These are phyloP conservation scores for Magnusiomyces tetraspermus DNA, from an alignment of 1,139 yeast species.

Conservation along the genomic window DNA sequence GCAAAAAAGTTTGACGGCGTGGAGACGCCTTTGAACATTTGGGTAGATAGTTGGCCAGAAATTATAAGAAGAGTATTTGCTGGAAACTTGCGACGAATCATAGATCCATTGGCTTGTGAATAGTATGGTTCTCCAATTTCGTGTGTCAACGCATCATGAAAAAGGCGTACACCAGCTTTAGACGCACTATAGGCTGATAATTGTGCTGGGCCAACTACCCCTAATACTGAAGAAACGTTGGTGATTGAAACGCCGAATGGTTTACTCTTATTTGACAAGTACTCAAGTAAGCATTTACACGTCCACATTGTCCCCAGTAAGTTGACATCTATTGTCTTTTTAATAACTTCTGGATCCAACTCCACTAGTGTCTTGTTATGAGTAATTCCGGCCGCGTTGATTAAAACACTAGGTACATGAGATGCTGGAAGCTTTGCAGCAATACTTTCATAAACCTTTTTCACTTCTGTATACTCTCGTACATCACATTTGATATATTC, in stretches of 20 bases:
- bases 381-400: slow-evolving; percentile 72
- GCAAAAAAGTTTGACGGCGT: slow-evolving; percentile 68
- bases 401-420: slow-evolving; percentile 40
- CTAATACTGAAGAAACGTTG: slow-evolving; percentile 44
- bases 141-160: slow-evolving; percentile 69
- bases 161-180: slow-evolving; percentile 68
- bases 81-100: slow-evolving; percentile 29
- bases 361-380: slow-evolving; percentile 39
- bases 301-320: slow-evolving; percentile 48
- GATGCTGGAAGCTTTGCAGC: slow-evolving; percentile 9
- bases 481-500: slow-evolving; percentile 40
- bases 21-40: slow-evolving; percentile 55
- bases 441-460: slow-evolving; percentile 13
- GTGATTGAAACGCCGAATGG: slow-evolving; percentile 7
- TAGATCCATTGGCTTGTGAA: slow-evolving; percentile 18
- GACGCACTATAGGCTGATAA: slow-evolving; percentile 73
- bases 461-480: neutral
- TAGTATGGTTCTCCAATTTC: slow-evolving; percentile 38
- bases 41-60: slow-evolving; percentile 71
- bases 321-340: slow-evolving; percentile 44
- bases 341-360: slow-evolving; percentile 26
- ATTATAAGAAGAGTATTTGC: slow-evolving; percentile 65
- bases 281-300: slow-evolving; percentile 32
- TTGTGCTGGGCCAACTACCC: slow-evolving; percentile 59
- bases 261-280: slow-evolving; percentile 37